These are phyloP conservation scores for Capsicum rhomboideum DNA, from an alignment of 257 asterid species.

Conservation along the genomic window DNA sequence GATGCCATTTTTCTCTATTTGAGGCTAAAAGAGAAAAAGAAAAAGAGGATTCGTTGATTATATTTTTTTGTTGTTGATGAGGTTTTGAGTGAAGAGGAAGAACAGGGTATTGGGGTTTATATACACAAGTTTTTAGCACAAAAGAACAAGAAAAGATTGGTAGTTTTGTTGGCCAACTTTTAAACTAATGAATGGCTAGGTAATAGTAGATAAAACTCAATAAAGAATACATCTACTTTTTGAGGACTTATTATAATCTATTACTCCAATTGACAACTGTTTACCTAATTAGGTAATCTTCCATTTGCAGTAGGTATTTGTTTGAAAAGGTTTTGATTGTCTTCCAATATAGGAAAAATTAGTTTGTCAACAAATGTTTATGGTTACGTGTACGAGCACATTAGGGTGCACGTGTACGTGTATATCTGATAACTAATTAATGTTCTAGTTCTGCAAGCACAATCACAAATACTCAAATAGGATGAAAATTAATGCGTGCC, in stretches of 20 bases:
- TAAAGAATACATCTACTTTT: background rate
- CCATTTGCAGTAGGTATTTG: background rate
- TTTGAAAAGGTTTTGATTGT: background rate
- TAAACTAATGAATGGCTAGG: background rate
- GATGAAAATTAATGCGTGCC: too few species aligned
- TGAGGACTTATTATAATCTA: background rate
- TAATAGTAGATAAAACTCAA: background rate
- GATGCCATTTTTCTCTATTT: constrained; percentile 20
- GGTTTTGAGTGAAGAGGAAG: constrained; percentile 10
- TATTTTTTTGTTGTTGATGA: background rate
- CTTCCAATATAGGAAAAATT: background rate
- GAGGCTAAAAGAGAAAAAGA: too few species aligned
- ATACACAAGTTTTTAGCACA: background rate
- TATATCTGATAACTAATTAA: too few species aligned
- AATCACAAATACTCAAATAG: too few species aligned
- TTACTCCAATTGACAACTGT: background rate
- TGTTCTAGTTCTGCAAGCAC: too few species aligned
- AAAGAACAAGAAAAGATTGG: constrained; percentile 1
- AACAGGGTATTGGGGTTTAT: constrained; percentile 6
- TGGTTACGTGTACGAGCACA: background rate
- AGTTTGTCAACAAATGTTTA: background rate
- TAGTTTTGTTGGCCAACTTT: constrained; percentile 26
- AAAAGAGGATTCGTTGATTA: background rate
- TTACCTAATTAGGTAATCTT: background rate
- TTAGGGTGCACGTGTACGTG: too few species aligned